These are phyloP conservation scores for Blastobotrys elegans DNA, from an alignment of 1,139 yeast genomes.

Conservation along the genomic window DNA sequence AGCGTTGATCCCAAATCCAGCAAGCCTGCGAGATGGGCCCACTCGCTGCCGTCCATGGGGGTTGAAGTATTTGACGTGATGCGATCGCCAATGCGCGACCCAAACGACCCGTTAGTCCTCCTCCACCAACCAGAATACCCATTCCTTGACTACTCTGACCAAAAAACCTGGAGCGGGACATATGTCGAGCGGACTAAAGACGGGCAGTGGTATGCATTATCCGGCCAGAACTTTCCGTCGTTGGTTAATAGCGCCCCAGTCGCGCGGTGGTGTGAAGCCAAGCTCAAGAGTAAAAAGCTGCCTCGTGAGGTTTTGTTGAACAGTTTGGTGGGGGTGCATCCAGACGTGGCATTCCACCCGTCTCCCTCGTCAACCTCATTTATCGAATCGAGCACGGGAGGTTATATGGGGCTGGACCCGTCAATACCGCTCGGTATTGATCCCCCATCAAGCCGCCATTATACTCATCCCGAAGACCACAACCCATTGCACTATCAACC, in stretches of 20 bases:
- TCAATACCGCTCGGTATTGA: constrained; percentile 7
- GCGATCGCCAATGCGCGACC: constrained; percentile 16
- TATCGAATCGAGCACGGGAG: background rate
- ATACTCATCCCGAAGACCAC: background rate
- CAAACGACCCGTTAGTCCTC: constrained; percentile 30
- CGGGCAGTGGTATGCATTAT: constrained; percentile 85
- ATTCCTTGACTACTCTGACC: background rate
- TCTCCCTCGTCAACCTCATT: background rate
- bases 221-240: constrained; percentile 71
- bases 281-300: background rate
- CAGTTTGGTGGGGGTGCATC: constrained; percentile 37
- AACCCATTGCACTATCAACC: background rate
- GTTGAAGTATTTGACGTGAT: constrained; percentile 72
- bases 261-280: constrained; percentile 31
- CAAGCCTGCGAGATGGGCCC: constrained; percentile 72
- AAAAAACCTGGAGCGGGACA: constrained; percentile 38
- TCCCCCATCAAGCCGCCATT: constrained; percentile 1
- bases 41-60: constrained; percentile 54
- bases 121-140: constrained; percentile 37
- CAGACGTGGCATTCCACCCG: constrained; percentile 11
- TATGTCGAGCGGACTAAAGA: constrained; percentile 61
- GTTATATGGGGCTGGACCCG: background rate
- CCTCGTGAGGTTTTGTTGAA: constrained; percentile 18
- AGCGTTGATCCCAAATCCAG: constrained; percentile 57
- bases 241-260: constrained; percentile 73